Conservation (phyloP, 345 rosid genomes). For the Eucalyptus regnans region DNA sequence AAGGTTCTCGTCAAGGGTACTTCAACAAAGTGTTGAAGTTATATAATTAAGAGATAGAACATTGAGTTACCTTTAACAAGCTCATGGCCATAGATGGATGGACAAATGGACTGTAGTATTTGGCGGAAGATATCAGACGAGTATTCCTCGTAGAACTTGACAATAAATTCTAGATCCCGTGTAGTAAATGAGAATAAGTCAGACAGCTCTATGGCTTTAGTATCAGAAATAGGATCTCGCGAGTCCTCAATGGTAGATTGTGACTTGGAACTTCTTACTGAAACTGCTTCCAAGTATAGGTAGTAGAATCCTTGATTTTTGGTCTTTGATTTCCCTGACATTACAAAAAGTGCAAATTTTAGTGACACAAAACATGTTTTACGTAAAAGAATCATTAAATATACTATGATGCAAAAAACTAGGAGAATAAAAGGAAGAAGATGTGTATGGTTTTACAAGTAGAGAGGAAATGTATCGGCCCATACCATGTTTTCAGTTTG, state of each 20-base stretch:
- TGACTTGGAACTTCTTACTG: slow-evolving; percentile 68
- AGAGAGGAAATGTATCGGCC: background rate
- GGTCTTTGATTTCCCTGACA: slow-evolving; percentile 78
- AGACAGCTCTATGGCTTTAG: slow-evolving; percentile 41
- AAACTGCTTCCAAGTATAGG: slow-evolving; percentile 81
- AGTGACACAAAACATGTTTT: background rate
- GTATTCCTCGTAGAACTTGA: slow-evolving; percentile 75
- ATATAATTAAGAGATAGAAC: background rate
- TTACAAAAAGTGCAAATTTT: background rate
- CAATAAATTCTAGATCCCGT: slow-evolving; percentile 88
- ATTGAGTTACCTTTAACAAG: slow-evolving; percentile 71
- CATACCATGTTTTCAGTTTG: background rate
- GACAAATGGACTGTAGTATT: slow-evolving; percentile 81
- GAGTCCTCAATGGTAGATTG: slow-evolving; percentile 48
- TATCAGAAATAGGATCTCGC: slow-evolving; percentile 30
- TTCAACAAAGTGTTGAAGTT: background rate
- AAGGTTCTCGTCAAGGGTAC: background rate
- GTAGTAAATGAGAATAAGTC: slow-evolving; percentile 73
- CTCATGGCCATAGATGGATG: slow-evolving; percentile 96
- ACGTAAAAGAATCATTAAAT: background rate
- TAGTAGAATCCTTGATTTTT: slow-evolving; percentile 88
- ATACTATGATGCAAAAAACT: background rate
- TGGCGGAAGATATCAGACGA: slow-evolving; percentile 74
- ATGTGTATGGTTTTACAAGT: background rate
- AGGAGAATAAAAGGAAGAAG: background rate